A percentile compares a stretch with the other conserved stretches of the same genome.
Conservation (phyloP, 164 flowering plant species). For the Macadamia tetraphylla region DNA sequence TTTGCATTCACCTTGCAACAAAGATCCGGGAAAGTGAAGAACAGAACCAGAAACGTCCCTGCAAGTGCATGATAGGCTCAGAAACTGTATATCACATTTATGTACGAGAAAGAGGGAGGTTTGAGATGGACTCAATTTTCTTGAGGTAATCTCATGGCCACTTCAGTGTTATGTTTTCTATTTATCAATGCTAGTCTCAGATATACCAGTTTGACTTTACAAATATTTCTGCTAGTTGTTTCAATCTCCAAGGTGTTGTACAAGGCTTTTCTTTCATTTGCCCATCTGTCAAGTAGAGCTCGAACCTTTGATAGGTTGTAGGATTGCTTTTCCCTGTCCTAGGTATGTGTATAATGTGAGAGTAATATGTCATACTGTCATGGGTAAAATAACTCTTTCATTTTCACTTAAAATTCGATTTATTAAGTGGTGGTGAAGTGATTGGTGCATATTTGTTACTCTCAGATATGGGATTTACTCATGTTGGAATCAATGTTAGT, state of each 20-base stretch:
- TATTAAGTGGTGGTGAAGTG: too few relatives aligned
- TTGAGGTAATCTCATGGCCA: conserved; percentile 51
- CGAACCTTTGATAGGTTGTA: neutral
- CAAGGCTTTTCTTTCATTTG: neutral
- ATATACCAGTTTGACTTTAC: neutral
- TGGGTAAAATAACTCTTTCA: too few relatives aligned
- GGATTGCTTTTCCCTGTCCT: neutral
- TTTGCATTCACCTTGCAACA: conserved; percentile 88
- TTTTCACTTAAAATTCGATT: too few relatives aligned
- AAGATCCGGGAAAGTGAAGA: conserved; percentile 62
- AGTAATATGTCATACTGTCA: too few relatives aligned
- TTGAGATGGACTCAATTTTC: conserved; percentile 80
- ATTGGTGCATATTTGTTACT: too few relatives aligned
- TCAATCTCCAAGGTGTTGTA: neutral
- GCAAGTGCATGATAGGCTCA: conserved; percentile 75
- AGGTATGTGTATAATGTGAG: too few relatives aligned
- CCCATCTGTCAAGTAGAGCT: neutral
- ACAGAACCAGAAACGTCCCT: conserved; percentile 62
- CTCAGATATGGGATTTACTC: too few relatives aligned
- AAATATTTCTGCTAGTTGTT: neutral
- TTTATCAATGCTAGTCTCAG: neutral
- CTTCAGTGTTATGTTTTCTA: neutral
- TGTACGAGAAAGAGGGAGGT: conserved; percentile 93
- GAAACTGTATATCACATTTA: conserved; percentile 74
- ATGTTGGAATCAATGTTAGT: too few relatives aligned